Base-by-base conservation (phyloP, 164 flowering plant genomes). In the Aristolochia fimbriata region DNA sequence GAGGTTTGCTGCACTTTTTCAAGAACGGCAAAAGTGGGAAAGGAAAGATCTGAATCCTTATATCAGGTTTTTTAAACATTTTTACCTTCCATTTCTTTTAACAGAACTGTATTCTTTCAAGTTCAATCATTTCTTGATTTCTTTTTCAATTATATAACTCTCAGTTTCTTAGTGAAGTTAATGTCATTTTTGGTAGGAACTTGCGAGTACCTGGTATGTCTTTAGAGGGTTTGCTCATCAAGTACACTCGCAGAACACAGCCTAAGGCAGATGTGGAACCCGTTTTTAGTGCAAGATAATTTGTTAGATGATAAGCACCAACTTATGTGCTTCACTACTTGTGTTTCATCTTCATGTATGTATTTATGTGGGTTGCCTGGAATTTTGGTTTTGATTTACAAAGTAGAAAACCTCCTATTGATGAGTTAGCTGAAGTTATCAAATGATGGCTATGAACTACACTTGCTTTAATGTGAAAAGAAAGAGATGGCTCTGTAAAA, bases 201-300 rank as follows among this genome's bases (percentile, higher is more conserved):
- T 68, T 93, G 47, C 73, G 62, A 23, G 94, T 93, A 21, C 97
- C 99, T 0, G 96, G 99, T 30, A 84, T 88, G 59, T 83, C 98
- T 59, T 68, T 78, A 2, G 98, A 93, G 74, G 94, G 80, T 65
- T 75, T 93, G 75, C 92, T 93, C 30, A 89, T 90, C 61, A 90
- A 93, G 69, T 90, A 88, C 77, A 90, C 99, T 13, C 74, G 99
- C 75, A 82, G 83, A 74, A 74, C 84, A 59, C 99, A 93, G 68
- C 87, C 96, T 59, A 82, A 75, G 17, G 19, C 54, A 4, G 85
- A 85, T 57, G 75, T 79, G 9, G 91, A 88, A 68, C 97, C 97
- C 57, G 61, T 88, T 63, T 90, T 86, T 65, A 80, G 75, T 73
- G 80, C 92, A 60, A 80, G 98, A 78, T 90, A 81, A 74, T 55